Conservation (phyloP, 192 early-diverging fungal species). For the Phycomyces blakesleeanus region DNA sequence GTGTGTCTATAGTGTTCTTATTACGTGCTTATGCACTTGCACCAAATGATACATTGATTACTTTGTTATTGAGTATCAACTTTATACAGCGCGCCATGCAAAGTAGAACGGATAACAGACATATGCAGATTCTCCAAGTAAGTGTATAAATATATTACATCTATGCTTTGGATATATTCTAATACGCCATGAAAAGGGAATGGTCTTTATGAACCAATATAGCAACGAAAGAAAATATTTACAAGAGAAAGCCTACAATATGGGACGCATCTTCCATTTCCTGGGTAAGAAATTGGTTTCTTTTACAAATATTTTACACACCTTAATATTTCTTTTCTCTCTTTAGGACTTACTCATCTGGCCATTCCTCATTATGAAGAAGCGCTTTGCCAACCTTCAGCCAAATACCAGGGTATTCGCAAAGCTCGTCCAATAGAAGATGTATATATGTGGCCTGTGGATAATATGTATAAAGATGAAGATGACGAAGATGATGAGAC, state of each 20-base stretch:
- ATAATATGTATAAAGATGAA: conserved; percentile 33
- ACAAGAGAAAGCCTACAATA: conserved; percentile 79
- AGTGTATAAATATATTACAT: too few species aligned
- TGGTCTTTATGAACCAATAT: conserved; percentile 66
- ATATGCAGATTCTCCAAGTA: conserved; percentile 57
- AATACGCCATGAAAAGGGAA: conserved; percentile 28
- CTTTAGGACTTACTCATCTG: conserved; percentile 62
- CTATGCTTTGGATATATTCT: background rate
- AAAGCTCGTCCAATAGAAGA: conserved; percentile 10
- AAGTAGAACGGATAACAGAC: conserved; percentile 65
- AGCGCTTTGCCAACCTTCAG: conserved; percentile 58
- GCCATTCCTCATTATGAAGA: conserved; percentile 85
- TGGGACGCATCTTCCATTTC: conserved; percentile 88
- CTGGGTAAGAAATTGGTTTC: too few species aligned
- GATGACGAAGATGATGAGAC: conserved; percentile 47
- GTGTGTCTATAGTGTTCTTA: conserved; percentile 41
- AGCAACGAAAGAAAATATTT: conserved; percentile 39
- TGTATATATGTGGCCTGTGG: conserved; percentile 20
- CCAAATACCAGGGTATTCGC: background rate
- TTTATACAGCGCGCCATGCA: conserved; percentile 66
- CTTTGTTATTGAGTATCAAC: conserved; percentile 57
- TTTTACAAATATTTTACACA: too few species aligned
- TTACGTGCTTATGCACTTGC: conserved; percentile 49
- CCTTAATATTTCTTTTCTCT: background rate
- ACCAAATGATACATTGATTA: conserved; percentile 67